Percentiles rank a stretch among this genome's conserved stretches.
These are phyloP conservation scores for Raphanus raphanistrum DNA, from an alignment of 345 rosid species.

Conservation along the genomic window DNA sequence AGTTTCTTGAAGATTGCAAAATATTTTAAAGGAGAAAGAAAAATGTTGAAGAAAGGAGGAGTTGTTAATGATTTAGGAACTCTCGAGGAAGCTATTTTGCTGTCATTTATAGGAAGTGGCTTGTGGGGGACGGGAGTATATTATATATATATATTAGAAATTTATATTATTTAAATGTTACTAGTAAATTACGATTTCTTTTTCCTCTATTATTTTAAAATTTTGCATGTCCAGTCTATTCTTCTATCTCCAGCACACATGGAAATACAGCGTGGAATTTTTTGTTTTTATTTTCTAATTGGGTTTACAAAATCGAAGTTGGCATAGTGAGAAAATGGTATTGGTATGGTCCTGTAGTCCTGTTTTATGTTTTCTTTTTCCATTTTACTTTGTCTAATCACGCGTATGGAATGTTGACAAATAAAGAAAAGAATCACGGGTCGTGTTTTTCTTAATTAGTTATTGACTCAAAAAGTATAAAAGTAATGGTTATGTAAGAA, in stretches of 20 bases:
- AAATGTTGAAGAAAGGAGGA: background rate
- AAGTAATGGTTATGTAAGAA: background rate
- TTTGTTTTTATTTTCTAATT: slow-evolving; percentile 37
- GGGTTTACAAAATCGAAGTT: slow-evolving; percentile 39
- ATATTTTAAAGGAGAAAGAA: background rate
- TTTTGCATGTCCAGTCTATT: slow-evolving; percentile 32
- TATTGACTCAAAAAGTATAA: slow-evolving; percentile 19
- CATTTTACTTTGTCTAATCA: slow-evolving; percentile 32
- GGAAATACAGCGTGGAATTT: slow-evolving; percentile 44
- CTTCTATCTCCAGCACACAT: slow-evolving; percentile 33
- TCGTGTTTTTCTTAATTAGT: slow-evolving; percentile 28
- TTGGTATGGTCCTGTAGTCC: slow-evolving; percentile 13
- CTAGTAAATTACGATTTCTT: background rate
- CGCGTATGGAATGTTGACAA: slow-evolving; percentile 40
- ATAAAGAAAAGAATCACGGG: slow-evolving; percentile 35
- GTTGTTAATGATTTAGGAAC: slow-evolving; percentile 22
- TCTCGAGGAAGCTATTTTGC: slow-evolving; percentile 19
- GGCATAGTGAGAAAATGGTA: slow-evolving; percentile 29
- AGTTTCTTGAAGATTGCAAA: background rate
- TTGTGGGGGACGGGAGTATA: background rate
- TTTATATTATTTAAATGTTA: background rate
- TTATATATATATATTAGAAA: too few species aligned
- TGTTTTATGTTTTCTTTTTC: slow-evolving; percentile 15
- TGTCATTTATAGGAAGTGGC: slow-evolving; percentile 32
- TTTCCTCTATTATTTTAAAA: background rate